Conservation (phyloP, 1,284 basidiomycete species). For the Sanguinoderma infundibulare region DNA sequence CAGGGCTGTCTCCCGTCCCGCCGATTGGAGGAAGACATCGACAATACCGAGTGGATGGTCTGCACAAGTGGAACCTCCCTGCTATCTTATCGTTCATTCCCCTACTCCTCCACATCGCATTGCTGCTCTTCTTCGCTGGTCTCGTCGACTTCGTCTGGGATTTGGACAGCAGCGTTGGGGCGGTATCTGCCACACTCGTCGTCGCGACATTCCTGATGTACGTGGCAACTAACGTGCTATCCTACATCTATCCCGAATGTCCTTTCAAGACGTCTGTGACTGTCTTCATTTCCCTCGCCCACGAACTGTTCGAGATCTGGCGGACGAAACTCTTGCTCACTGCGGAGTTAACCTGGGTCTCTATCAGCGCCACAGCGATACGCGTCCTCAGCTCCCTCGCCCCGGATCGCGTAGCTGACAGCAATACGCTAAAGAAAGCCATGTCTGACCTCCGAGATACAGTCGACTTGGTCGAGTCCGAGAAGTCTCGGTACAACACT, state of each 20-base stretch:
- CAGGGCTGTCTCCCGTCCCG: slow-evolving; percentile 8
- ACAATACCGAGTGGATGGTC: slow-evolving; percentile 15
- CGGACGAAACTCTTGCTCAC: too few species aligned
- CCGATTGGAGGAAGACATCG: slow-evolving; percentile 7
- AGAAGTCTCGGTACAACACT: not conserved
- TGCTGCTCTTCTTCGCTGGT: slow-evolving; percentile 22
- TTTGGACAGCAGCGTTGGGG: too few species aligned
- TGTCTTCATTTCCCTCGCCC: not conserved
- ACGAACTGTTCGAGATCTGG: not conserved
- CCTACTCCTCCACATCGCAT: slow-evolving; percentile 17
- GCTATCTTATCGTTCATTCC: slow-evolving; percentile 12
- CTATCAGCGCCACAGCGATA: too few species aligned
- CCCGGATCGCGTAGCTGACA: not conserved
- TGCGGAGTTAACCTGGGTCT: too few species aligned
- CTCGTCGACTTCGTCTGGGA: slow-evolving; percentile 21
- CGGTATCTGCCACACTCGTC: slow-evolving; percentile 8
- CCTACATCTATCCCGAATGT: slow-evolving; percentile 16
- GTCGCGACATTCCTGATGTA: slow-evolving; percentile 9
- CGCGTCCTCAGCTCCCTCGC: too few species aligned
- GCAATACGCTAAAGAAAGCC: not conserved
- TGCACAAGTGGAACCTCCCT: slow-evolving; percentile 18
- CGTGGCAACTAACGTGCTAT: slow-evolving; percentile 6
- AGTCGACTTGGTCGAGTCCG: not conserved
- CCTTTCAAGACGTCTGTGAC: slow-evolving; percentile 21
- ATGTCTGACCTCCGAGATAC: not conserved